These are phyloP conservation scores for Lipomyces yamadae DNA, from an alignment of 805 yeast species.

Conservation along the genomic window DNA sequence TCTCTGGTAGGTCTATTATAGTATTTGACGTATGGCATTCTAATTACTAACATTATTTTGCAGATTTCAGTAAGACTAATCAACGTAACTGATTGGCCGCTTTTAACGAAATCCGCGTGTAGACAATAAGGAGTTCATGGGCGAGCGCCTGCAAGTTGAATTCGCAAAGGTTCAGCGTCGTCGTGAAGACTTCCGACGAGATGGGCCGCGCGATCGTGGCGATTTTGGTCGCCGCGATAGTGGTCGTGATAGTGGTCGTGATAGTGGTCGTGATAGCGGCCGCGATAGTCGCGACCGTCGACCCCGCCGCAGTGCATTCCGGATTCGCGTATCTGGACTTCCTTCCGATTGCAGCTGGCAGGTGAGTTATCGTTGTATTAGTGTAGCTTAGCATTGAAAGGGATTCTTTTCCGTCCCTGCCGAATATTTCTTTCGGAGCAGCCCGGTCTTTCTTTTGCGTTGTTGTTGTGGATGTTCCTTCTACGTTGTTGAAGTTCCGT, in stretches of 20 bases:
- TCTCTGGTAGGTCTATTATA: conserved; percentile 30
- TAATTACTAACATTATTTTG: not conserved
- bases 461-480: not conserved
- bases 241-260: conserved; percentile 33
- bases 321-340: conserved; percentile 41
- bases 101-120: conserved; percentile 3
- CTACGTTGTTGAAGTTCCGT: not conserved
- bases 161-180: conserved; percentile 45
- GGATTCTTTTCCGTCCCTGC: not conserved
- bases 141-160: conserved; percentile 45
- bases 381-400: not conserved
- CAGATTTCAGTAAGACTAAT: conserved; percentile 34
- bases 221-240: conserved; percentile 21
- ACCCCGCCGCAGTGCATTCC: conserved; percentile 39
- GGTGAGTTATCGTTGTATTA: conserved; percentile 31
- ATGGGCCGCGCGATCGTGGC: conserved; percentile 19
- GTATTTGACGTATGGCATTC: not conserved
- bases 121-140: conserved; percentile 45
- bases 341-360: conserved; percentile 43
- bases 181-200: conserved; percentile 30
- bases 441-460: conserved; percentile 7
- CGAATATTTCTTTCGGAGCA: conserved; percentile 1
- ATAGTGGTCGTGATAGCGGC: conserved; percentile 30
- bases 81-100: not conserved
- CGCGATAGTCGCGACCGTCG: conserved; percentile 34